Evolutionary conservation across 768 basidiomycete genomes (phyloP).

Genomic region (Tulasnella sp.): DNA sequence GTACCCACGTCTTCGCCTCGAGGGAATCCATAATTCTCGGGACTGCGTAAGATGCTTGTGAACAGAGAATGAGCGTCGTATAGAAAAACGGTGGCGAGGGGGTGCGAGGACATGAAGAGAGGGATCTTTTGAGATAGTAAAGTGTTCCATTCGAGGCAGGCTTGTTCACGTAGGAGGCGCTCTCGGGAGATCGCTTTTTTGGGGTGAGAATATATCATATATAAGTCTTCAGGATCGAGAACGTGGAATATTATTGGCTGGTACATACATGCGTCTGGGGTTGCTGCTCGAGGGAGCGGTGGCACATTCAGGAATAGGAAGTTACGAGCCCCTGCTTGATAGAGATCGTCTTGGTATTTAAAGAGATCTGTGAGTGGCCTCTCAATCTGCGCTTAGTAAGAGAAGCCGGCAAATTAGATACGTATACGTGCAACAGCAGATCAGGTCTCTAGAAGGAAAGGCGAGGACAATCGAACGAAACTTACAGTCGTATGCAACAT

Average conservation of each 20-base stretch:
- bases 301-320: conserved; percentile 54
- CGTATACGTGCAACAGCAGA: background rate
- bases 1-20: conserved; percentile 23
- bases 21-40: conserved; percentile 32
- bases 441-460: too few species aligned
- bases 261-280: background rate
- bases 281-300: conserved; percentile 22
- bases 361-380: conserved; percentile 31
- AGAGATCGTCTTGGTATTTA: conserved; percentile 37
- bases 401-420: background rate
- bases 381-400: background rate
- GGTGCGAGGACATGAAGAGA: conserved; percentile 32
- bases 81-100: conserved; percentile 37
- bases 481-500: conserved; percentile 25
- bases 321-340: conserved; percentile 37
- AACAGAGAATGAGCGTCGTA: conserved; percentile 33
- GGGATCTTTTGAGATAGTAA: conserved; percentile 26
- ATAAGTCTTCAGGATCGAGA: too few species aligned
- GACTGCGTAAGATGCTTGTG: conserved; percentile 38
- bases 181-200: background rate
- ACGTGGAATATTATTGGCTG: background rate
- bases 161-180: background rate
- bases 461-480: too few species aligned
- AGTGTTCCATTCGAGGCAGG: conserved; percentile 24
- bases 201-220: too few species aligned